Base-by-base conservation (phyloP, 2,329 filamentous ascomycete genomes). In the Hypocrella siamensis region DNA sequence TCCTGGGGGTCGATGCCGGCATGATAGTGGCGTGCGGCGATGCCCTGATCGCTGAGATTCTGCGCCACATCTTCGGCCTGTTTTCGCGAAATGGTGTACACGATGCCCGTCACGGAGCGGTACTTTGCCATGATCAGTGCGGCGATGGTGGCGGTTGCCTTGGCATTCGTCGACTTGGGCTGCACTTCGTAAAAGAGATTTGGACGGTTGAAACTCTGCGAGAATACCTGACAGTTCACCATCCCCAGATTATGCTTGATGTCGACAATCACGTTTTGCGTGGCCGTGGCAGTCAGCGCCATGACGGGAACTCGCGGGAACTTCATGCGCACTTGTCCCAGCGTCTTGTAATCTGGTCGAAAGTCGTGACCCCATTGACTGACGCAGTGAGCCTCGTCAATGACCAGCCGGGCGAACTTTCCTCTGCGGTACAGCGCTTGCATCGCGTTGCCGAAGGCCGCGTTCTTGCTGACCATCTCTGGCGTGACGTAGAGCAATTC, bases 311-410 rank as follows among this genome's bases (percentile, higher is more conserved):
- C 81, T 2, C 71, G 70, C 1, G 77, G 75, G 43, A 88, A 88
- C 32, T 69, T 71, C 26, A 60, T 53, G 30, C 88, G 71, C 27
- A 94, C 61, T 36, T 75, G 67, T 18, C 86, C 84, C 4, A 98
- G 63, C 19, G 71, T 70, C 53, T 93, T 93, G 60, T 98, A 98
- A 50, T 96, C 88, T 1, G 86, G 88, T 28, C 92, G 75, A 50
- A 98, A 98, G 52, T 98, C 90, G 44, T 98, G 90, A 1, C 90
- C 90, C 90, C 90, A 98, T 61, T 98, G 86, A 53, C 90, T 96
- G 17, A 98, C 88, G 53, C 90, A 98, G 52, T 98, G 90, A n/a
- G 90, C 90, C 57, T 98, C 92, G 43, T 98, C 90, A 39, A 98
- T 93, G 32, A 98, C 90, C 30, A 98, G 73, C 17, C 90, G 75